A percentile compares a stretch with the other conserved stretches of the same genome.
These are phyloP conservation scores for Lasiodiplodia sp. DNA, from an alignment of 2,329 filamentous ascomycete species.

Conservation along the genomic window DNA sequence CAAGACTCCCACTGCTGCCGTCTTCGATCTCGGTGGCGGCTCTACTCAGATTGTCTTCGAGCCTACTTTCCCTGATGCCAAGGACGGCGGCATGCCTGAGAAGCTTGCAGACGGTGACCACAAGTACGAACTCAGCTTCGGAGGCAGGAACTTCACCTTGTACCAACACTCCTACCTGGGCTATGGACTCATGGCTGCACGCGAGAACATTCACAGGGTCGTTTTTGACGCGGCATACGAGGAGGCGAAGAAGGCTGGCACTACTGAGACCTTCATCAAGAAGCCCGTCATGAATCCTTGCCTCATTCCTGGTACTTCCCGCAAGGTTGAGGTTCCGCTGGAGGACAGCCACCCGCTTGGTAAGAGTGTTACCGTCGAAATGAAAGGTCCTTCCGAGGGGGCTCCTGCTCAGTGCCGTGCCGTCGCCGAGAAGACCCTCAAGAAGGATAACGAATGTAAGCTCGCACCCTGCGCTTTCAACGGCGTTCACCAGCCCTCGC, in stretches of 20 bases:
- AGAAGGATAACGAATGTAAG: conserved; percentile 83
- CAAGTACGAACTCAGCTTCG: conserved; percentile 91
- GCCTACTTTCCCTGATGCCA: conserved; percentile 81
- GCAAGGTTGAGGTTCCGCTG: conserved; percentile 76
- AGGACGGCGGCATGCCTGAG: conserved; percentile 81
- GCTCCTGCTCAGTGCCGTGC: conserved; percentile 87
- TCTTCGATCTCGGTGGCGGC: conserved; percentile 95
- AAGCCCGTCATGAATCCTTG: conserved; percentile 82
- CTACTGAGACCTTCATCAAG: conserved; percentile 67
- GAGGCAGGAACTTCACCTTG: conserved; percentile 86
- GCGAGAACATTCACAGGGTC: conserved; percentile 80
- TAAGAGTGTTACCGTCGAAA: conserved; percentile 73
- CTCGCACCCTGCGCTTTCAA: conserved; percentile 98
- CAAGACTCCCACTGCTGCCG: conserved; percentile 86
- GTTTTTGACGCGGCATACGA: conserved; percentile 76
- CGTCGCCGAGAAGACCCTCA: conserved; percentile 86
- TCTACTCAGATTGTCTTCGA: conserved; percentile 99
- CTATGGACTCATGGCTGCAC: conserved; percentile 94
- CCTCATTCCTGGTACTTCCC: conserved; percentile 80
- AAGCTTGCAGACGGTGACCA: conserved; percentile 89
- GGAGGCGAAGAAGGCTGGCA: conserved; percentile 57
- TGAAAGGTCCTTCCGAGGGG: conserved; percentile 80
- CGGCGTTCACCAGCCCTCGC: conserved; percentile 90
- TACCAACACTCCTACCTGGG: conserved; percentile 99
- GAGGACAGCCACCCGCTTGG: conserved; percentile 71